These are phyloP conservation scores for Nakazawaea pomicola DNA, from an alignment of 805 yeast genomes.

Conservation along the genomic window DNA sequence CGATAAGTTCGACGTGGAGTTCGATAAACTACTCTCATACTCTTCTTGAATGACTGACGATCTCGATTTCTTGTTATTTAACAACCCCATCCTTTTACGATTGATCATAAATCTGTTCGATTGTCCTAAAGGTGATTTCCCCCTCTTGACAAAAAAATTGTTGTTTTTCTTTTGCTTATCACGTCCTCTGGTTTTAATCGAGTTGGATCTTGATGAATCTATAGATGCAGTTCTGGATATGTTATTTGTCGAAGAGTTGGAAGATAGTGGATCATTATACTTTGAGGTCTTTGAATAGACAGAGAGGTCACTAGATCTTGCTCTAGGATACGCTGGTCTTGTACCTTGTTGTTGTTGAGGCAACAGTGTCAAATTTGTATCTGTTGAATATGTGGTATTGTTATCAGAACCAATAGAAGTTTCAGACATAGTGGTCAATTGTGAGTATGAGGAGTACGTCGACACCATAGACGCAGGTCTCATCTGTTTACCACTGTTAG, in stretches of 20 bases:
- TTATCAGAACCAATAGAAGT: constrained; percentile 36
- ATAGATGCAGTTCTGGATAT: constrained; percentile 29
- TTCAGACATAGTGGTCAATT: constrained; percentile 44
- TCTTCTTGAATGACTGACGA: constrained; percentile 12
- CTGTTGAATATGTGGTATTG: constrained; percentile 31
- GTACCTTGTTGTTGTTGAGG: not conserved
- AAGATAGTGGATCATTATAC: constrained; percentile 20
- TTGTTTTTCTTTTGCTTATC: constrained; percentile 20
- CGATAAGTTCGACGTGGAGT: constrained; percentile 9
- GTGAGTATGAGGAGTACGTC: constrained; percentile 43
- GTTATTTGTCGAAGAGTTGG: constrained; percentile 27
- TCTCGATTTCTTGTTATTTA: constrained; percentile 3
- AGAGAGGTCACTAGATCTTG: constrained; percentile 28
- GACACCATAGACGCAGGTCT: constrained; percentile 52
- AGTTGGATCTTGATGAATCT: constrained; percentile 24
- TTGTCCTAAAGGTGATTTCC: constrained; percentile 26
- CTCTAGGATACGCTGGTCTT: constrained; percentile 26
- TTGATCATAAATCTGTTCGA: constrained; percentile 8
- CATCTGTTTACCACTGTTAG: not conserved
- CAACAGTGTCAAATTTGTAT: constrained; percentile 13
- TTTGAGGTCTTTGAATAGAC: constrained; percentile 17
- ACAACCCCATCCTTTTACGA: constrained; percentile 6
- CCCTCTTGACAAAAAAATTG: constrained; percentile 20
- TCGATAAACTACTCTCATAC: constrained; percentile 9
- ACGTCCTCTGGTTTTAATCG: constrained; percentile 23